These are phyloP conservation scores for Mortierella sp. DNA, from an alignment of 371 early-diverging fungal species.

Conservation along the genomic window DNA sequence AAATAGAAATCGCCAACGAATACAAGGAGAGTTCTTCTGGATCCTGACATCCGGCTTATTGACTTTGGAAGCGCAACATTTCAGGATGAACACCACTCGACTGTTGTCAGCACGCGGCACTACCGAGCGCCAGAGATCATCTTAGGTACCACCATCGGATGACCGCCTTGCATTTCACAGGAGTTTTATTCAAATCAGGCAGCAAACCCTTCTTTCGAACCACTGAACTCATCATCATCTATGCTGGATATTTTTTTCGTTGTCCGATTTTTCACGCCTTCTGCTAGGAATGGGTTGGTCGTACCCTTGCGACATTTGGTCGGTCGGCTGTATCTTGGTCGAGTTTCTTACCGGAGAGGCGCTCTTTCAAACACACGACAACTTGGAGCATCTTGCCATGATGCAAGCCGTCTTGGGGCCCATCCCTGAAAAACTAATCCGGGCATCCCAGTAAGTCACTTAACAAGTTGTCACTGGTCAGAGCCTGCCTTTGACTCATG, in stretches of 20 bases:
- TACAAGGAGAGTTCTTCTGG: conserved; percentile 72
- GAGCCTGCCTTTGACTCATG: too few species aligned
- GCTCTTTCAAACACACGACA: conserved; percentile 93
- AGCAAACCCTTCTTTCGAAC: neutral
- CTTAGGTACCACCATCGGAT: conserved; percentile 62
- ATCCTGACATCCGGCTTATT: conserved; percentile 88
- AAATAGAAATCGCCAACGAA: conserved; percentile 40
- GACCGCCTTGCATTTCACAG: neutral
- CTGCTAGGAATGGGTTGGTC: conserved; percentile 86
- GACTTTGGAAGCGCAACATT: conserved; percentile 97
- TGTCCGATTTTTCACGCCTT: neutral
- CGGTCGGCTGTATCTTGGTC: conserved; percentile 95
- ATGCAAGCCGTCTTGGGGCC: conserved; percentile 76
- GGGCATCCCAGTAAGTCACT: conserved; percentile 58
- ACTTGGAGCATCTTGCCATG: conserved; percentile 83
- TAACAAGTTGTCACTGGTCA: too few species aligned
- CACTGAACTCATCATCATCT: neutral
- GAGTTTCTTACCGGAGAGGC: conserved; percentile 97
- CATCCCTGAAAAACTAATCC: conserved; percentile 61
- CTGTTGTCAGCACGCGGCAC: conserved; percentile 94
- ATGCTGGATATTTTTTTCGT: neutral
- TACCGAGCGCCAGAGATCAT: conserved; percentile 98
- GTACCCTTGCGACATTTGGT: conserved; percentile 98
- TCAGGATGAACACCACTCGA: conserved; percentile 92
- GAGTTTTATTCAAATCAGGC: too few species aligned